Conservation (phyloP, 164 flowering plant species). For the Liriodendron chinense region DNA sequence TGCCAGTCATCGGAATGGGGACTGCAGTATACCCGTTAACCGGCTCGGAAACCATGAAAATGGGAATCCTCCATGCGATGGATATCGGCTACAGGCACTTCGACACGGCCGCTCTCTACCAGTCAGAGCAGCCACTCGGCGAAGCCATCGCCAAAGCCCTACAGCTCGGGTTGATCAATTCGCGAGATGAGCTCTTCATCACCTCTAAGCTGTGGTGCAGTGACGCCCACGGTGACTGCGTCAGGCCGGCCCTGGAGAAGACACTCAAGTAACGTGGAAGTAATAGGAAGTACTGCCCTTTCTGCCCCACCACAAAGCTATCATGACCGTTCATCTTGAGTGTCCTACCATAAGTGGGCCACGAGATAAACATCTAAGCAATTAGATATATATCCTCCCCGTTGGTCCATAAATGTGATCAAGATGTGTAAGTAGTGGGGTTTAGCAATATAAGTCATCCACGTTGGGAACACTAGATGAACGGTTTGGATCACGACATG, state of each 20-base stretch:
- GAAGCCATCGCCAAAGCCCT: conserved; percentile 30
- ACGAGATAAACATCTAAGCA: too few species aligned
- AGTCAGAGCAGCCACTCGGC: conserved; percentile 25
- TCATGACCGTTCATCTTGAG: too few species aligned
- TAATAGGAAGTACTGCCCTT: too few species aligned
- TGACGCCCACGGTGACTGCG: conserved; percentile 21
- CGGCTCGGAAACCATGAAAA: conserved; percentile 3
- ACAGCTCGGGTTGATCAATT: conserved; percentile 21
- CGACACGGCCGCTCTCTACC: conserved; percentile 22
- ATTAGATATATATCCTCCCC: too few species aligned
- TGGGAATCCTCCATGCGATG: conserved; percentile 17
- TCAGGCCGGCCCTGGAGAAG: conserved; percentile 27
- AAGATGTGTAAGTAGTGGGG: too few species aligned
- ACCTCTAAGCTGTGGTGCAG: conserved; percentile 27
- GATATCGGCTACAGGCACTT: conserved; percentile 30
- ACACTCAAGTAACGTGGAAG: conserved; percentile 21
- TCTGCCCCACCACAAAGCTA: too few species aligned
- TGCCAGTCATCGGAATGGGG: conserved; percentile 28
- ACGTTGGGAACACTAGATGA: too few species aligned
- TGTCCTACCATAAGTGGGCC: too few species aligned
- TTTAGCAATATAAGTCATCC: too few species aligned
- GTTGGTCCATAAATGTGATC: too few species aligned
- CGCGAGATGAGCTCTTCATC: conserved; percentile 29
- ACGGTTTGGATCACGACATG: too few species aligned
- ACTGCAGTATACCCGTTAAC: conserved; percentile 13